These are phyloP conservation scores for Urostyla sp. DNA, from an alignment of 73 alveolate species.

Conservation along the genomic window DNA sequence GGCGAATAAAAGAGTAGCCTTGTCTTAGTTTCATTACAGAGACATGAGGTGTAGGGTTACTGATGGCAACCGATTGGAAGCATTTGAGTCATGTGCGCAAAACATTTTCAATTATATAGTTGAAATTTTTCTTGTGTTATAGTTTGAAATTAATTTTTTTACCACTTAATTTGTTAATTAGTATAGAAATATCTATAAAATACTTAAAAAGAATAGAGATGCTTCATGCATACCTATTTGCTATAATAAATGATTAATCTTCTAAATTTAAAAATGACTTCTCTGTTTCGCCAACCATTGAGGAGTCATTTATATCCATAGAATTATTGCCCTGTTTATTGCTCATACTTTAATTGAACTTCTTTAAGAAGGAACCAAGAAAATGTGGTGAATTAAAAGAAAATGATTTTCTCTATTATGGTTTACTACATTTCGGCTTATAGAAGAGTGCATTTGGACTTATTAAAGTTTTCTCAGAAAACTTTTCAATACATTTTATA, in stretches of 20 bases:
- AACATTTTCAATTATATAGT: constrained; percentile 23
- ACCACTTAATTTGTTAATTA: no score
- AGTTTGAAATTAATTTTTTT: background rate
- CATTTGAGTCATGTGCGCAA: constrained; percentile 62
- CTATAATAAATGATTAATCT: constrained; percentile 18
- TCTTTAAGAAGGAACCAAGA: constrained; percentile 12
- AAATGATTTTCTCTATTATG: constrained; percentile 30
- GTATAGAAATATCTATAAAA: background rate
- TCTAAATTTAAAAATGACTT: constrained; percentile 9
- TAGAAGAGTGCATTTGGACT: constrained; percentile 31
- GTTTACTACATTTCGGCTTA: constrained; percentile 31
- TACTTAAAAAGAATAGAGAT: background rate
- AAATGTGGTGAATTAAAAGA: constrained; percentile 43
- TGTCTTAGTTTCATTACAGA: background rate
- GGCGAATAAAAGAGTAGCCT: constrained; percentile 40
- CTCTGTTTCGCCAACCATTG: constrained; percentile 9
- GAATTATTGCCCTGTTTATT: background rate
- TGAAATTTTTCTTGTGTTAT: no score
- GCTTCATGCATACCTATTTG: constrained; percentile 45
- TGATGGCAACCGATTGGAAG: constrained; percentile 45
- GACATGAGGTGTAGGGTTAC: constrained; percentile 43
- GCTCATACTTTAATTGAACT: background rate
- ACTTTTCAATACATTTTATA: constrained; percentile 6
- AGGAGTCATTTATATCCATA: background rate
- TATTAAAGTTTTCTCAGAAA: constrained; percentile 18